These are phyloP conservation scores for Petunia secreta DNA, from an alignment of 257 asterid species.

Conservation along the genomic window DNA sequence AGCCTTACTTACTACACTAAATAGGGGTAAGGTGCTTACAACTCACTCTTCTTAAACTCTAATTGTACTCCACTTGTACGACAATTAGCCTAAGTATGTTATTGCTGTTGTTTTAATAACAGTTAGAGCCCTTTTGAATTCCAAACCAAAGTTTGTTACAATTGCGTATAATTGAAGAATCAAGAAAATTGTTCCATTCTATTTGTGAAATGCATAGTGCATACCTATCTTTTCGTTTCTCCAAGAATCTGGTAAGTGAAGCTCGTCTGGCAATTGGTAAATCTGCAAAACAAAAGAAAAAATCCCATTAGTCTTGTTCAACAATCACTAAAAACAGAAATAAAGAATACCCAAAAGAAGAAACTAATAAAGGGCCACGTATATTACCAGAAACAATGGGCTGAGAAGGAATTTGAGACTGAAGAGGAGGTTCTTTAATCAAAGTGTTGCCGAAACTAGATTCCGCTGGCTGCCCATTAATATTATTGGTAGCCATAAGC, in stretches of 20 bases:
- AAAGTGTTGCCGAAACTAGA: constrained; percentile 25
- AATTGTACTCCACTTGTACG: too few species aligned
- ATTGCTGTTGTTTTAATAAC: too few species aligned
- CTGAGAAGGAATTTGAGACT: constrained; percentile 17
- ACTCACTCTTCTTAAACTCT: too few species aligned
- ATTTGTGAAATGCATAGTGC: background rate
- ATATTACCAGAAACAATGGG: constrained; percentile 36
- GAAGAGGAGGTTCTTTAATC: constrained; percentile 18
- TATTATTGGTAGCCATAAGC: constrained; percentile 25
- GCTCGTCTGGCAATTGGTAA: constrained; percentile 49
- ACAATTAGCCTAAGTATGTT: too few species aligned
- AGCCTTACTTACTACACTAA: too few species aligned
- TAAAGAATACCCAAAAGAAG: background rate
- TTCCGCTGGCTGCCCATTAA: constrained; percentile 22
- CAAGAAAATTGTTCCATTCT: too few species aligned
- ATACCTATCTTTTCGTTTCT: constrained; percentile 56
- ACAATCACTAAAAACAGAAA: background rate
- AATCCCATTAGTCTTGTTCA: constrained; percentile 7
- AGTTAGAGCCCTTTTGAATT: too few species aligned
- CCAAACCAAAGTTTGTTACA: too few species aligned
- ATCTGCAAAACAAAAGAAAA: constrained; percentile 31
- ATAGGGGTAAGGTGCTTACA: too few species aligned
- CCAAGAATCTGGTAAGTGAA: constrained; percentile 48
- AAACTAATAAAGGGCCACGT: background rate
- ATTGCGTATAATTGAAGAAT: too few species aligned